These are phyloP conservation scores for Fraxinus baroniana DNA, from an alignment of 305 asterid species.

Conservation along the genomic window DNA sequence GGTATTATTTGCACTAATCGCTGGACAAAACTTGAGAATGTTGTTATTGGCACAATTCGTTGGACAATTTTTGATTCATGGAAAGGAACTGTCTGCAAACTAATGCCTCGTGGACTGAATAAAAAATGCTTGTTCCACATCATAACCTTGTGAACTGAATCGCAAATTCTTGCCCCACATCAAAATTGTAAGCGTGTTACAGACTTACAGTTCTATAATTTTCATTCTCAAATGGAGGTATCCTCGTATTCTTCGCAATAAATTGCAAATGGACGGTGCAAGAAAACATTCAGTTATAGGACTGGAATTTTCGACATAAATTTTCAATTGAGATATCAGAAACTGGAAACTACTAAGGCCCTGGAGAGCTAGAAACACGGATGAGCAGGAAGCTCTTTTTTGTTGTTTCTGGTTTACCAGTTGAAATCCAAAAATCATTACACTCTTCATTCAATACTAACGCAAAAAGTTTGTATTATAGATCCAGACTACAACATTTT, in stretches of 20 bases:
- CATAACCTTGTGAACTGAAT: background rate
- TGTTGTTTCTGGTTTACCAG: too few relatives aligned
- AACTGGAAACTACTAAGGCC: background rate
- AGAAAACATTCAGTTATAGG: background rate
- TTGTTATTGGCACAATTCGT: background rate
- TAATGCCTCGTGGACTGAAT: background rate
- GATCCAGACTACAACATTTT: conserved; percentile 25
- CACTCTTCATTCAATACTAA: background rate
- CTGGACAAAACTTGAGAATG: background rate
- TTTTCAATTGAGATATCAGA: background rate
- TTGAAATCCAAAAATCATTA: background rate
- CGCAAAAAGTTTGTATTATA: conserved; percentile 1
- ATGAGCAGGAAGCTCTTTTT: background rate
- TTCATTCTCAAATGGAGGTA: background rate
- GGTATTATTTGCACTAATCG: background rate
- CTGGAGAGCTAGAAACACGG: background rate
- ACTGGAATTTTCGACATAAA: background rate
- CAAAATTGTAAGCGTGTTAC: background rate
- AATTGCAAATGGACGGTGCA: background rate
- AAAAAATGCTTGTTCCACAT: background rate
- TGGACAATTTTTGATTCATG: background rate
- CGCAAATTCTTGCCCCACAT: background rate
- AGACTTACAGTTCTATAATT: too few relatives aligned
- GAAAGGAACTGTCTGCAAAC: background rate
- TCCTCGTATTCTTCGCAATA: background rate